Evolutionary conservation across 2,329 filamentous ascomycete genomes (phyloP).

Genomic region (Lasiodiplodia sp.): DNA sequence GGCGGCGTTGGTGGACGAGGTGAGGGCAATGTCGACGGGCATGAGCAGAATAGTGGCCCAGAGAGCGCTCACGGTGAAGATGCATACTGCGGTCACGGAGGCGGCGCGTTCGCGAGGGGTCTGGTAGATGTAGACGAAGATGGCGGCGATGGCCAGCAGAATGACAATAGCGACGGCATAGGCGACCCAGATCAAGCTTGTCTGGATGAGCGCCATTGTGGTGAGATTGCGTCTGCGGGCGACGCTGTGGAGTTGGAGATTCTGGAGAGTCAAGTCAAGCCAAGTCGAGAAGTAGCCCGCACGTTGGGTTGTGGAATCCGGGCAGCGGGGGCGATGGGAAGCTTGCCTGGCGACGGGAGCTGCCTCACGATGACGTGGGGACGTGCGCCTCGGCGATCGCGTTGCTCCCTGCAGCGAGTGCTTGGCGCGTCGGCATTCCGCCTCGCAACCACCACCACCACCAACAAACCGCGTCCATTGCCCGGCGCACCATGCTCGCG

Average conservation of each 20-base stretch:
- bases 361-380: slow-evolving; percentile 25
- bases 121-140: slow-evolving; percentile 93
- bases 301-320: background rate
- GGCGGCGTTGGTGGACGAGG: slow-evolving; percentile 83
- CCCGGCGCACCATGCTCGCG: slow-evolving; percentile 25
- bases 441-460: slow-evolving; percentile 24
- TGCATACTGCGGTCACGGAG: slow-evolving; percentile 82
- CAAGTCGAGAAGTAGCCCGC: background rate
- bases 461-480: slow-evolving; percentile 4
- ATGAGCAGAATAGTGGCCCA: slow-evolving; percentile 91
- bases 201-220: slow-evolving; percentile 76
- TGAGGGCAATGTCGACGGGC: slow-evolving; percentile 92
- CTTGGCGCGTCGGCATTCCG: slow-evolving; percentile 20
- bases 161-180: slow-evolving; percentile 84
- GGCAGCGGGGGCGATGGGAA: slow-evolving; percentile 3
- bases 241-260: background rate
- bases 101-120: slow-evolving; percentile 84
- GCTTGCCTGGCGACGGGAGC: slow-evolving; percentile 13
- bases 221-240: background rate
- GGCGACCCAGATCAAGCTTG: slow-evolving; percentile 91
- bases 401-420: slow-evolving; percentile 6
- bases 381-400: slow-evolving; percentile 9
- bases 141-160: slow-evolving; percentile 76
- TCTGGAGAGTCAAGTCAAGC: background rate
- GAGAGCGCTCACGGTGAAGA: slow-evolving; percentile 84